phyloP scores from a whole-genome alignment of 306 rosid species.

The Begonia masoniana region DNA sequence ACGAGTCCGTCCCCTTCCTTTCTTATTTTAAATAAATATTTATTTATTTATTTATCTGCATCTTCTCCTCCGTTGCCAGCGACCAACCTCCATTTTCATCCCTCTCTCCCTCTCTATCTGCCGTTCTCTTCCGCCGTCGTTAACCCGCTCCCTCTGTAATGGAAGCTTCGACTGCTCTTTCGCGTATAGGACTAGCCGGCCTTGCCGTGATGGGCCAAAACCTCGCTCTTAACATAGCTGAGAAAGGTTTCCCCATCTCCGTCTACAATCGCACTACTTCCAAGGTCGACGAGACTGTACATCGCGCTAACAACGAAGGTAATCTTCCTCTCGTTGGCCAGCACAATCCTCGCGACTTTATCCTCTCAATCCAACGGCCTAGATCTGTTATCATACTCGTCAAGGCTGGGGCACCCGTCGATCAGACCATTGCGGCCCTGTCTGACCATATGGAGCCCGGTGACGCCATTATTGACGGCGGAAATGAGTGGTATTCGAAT shows the following conservation, averaged over 20 bases:
- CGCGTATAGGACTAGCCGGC: conserved; percentile 87
- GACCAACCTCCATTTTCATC: neutral
- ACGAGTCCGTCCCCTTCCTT: conserved; percentile 56
- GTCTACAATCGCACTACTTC: conserved; percentile 87
- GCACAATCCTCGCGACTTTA: conserved; percentile 65
- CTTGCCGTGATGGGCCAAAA: conserved; percentile 98
- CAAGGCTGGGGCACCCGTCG: conserved; percentile 88
- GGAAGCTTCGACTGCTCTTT: conserved; percentile 55
- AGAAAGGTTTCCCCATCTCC: conserved; percentile 92
- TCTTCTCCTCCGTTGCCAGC: neutral
- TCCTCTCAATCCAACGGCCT: conserved; percentile 72
- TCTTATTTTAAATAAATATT: neutral
- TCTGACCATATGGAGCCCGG: conserved; percentile 73
- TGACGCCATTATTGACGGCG: conserved; percentile 77
- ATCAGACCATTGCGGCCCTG: conserved; percentile 72
- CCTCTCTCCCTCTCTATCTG: neutral
- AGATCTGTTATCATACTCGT: conserved; percentile 88
- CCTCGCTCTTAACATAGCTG: conserved; percentile 90
- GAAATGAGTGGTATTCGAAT: conserved; percentile 90
- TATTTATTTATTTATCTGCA: conserved; percentile 1
- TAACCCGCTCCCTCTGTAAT: conserved; percentile 8
- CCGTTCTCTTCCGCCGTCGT: neutral
- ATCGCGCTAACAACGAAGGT: conserved; percentile 64
- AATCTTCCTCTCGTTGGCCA: conserved; percentile 57
- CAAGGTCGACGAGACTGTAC: conserved; percentile 80